Evolutionary conservation across 805 yeast genomes (phyloP), one percentile per base, ranked within the genome.

Genomic region (Zygosaccharomyces bailii): DNA sequence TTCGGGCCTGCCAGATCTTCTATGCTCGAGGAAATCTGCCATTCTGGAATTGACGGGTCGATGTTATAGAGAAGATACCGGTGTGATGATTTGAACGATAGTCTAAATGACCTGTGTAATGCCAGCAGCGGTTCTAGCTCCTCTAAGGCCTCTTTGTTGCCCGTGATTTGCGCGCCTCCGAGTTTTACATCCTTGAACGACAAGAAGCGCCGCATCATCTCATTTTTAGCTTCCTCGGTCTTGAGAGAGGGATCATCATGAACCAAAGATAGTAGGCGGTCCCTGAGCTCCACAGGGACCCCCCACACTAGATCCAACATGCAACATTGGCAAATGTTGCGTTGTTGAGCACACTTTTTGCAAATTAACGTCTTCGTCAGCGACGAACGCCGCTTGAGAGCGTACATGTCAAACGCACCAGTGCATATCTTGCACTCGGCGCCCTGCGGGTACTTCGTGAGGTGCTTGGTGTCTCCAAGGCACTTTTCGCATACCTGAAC

Each of bases 311-410:
- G 67, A 66, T 91, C 98, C 25, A 84, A 63, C 78, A 88, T 76
- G 63, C 99, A 91, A 18, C 80, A 69, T 62, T 93, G 98, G 60
- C 99, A 91, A 55, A 95, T 84, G 65, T 86, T 84, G 47, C 83
- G 75, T 34, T 82, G 79, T 33, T 81, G 70, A 0, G 97, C 80
- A 68, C 99, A 91, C 0, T 90, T 79, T 27, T 68, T 60, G 66
- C 99, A 91, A 14, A 91, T 78, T 1, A 79, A 63, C 2, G 96
- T 88, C 53, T 76, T 79, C 45, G 75, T 73, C 49, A 78, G 67
- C 70, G 71, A 4, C 69, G 71, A 34, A 62, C 68, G 45, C 64
- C 66, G 32, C 65, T 67, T 13, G 76, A 74, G 45, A 74, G 84
- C 75, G 60, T 78, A 91, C 1, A 83, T 81, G 0, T 90, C 82